Evolutionary conservation across 495 filamentous ascomycete species (phyloP).

Genomic region (Clavariopsis aquatica): DNA sequence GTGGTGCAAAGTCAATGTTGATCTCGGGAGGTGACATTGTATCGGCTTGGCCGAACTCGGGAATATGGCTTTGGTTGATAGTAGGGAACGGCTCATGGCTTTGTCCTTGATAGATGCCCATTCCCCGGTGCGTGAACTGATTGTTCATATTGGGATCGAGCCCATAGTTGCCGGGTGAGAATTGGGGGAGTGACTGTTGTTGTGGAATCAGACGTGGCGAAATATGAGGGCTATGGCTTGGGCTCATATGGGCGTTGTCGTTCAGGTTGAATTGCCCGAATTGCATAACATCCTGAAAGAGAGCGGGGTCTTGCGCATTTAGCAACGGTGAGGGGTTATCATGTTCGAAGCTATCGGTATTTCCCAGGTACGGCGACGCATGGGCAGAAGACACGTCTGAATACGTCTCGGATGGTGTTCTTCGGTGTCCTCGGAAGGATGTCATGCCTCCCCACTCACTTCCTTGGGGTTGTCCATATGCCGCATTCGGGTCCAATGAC

Average conservation of each 20-base stretch:
- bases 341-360: constrained; percentile 77
- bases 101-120: constrained; percentile 58
- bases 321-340: constrained; percentile 82
- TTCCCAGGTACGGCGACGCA: constrained; percentile 76
- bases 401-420: constrained; percentile 79
- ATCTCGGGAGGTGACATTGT: constrained; percentile 85
- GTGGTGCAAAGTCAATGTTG: constrained; percentile 87
- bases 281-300: constrained; percentile 76
- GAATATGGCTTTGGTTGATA: constrained; percentile 49
- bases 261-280: constrained; percentile 81
- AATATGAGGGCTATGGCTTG: constrained; percentile 79
- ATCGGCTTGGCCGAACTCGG: constrained; percentile 67
- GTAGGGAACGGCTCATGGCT: constrained; percentile 59
- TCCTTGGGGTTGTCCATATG: constrained; percentile 63
- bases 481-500: constrained; percentile 78
- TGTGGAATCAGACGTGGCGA: constrained; percentile 82
- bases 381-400: constrained; percentile 84
- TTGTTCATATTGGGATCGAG: constrained; percentile 51
- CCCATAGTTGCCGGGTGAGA: constrained; percentile 51
- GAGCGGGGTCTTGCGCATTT: constrained; percentile 65
- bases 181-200: constrained; percentile 48
- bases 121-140: constrained; percentile 51
- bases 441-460: constrained; percentile 68
- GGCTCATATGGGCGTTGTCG: constrained; percentile 70
- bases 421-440: constrained; percentile 72